Conservation (phyloP, 2,329 filamentous ascomycete genomes). For the Scedosporium boydii region DNA sequence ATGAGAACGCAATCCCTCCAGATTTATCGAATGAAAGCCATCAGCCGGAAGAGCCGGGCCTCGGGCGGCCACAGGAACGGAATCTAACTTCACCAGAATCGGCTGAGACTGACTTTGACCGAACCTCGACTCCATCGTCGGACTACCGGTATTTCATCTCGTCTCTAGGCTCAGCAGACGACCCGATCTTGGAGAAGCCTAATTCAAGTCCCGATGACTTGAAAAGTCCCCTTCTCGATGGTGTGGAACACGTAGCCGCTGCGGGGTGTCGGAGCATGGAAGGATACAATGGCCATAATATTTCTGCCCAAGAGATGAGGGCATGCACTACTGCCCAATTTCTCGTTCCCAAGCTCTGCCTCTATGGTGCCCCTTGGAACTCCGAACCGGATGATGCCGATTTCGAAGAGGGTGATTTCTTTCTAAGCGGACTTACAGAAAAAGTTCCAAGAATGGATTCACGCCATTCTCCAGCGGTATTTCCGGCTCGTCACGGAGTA, state of each 20-base stretch:
- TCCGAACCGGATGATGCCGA: not conserved
- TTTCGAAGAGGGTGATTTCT: not conserved
- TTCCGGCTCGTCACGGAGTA: not conserved
- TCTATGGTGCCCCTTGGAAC: no score
- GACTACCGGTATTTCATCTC: not conserved
- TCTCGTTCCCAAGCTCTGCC: slow-evolving; percentile 13
- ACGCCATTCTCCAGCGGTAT: no score
- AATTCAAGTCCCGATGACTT: not conserved
- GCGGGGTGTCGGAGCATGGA: slow-evolving; percentile 9
- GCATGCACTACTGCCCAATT: slow-evolving; percentile 17
- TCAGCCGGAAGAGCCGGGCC: no score
- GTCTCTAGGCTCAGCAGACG: not conserved
- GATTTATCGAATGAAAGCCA: not conserved
- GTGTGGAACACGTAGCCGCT: slow-evolving; percentile 10
- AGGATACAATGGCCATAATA: slow-evolving; percentile 15
- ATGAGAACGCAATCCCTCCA: not conserved
- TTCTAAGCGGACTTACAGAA: not conserved
- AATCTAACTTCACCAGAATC: no score
- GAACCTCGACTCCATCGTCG: not conserved
- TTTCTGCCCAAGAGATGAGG: slow-evolving; percentile 16
- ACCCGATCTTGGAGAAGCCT: no score
- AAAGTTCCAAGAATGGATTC: not conserved
- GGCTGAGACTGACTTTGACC: not conserved
- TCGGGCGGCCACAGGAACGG: no score
- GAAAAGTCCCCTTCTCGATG: not conserved